phyloP scores from a whole-genome alignment of 1,284 basidiomycete genomes.

The Cryptococcus floricola region DNA sequence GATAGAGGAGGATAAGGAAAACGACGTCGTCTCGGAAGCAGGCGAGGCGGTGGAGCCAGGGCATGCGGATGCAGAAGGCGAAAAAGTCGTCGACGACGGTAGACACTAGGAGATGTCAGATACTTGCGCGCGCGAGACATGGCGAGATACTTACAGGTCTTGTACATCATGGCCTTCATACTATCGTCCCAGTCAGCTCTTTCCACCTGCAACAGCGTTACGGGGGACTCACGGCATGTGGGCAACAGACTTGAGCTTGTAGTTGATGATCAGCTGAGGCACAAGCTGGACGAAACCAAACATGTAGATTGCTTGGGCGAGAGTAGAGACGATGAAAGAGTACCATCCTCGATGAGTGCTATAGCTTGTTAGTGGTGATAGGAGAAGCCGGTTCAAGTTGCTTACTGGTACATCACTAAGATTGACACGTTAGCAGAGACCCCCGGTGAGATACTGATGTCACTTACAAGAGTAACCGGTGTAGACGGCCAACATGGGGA shows the following conservation, averaged over 20 bases:
- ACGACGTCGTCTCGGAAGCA: slow-evolving; percentile 78
- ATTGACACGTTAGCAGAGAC: neutral
- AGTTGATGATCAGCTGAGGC: slow-evolving; percentile 85
- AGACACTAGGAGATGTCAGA: slow-evolving; percentile 28
- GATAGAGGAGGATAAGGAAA: slow-evolving; percentile 54
- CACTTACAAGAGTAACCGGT: slow-evolving; percentile 69
- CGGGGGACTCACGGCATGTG: slow-evolving; percentile 37
- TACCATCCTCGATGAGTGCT: slow-evolving; percentile 87
- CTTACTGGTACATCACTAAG: slow-evolving; percentile 62
- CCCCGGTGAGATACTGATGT: neutral
- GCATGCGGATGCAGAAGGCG: slow-evolving; percentile 90
- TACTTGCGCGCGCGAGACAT: neutral
- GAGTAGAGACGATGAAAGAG: slow-evolving; percentile 76
- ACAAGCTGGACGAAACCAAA: slow-evolving; percentile 95
- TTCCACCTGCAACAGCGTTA: neutral
- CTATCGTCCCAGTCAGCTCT: slow-evolving; percentile 16
- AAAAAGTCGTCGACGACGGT: slow-evolving; percentile 82
- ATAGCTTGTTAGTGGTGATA: slow-evolving; percentile 4
- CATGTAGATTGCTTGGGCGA: slow-evolving; percentile 57
- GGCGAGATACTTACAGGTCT: slow-evolving; percentile 57
- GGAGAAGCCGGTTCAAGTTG: neutral
- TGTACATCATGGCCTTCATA: slow-evolving; percentile 96
- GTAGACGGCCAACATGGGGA: slow-evolving; percentile 79
- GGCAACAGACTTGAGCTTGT: slow-evolving; percentile 75
- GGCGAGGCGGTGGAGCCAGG: slow-evolving; percentile 68